Evolutionary conservation across 2,329 filamentous ascomycete species (phyloP), one percentile per base, ranked within the genome.

Genomic region (Neonectria faginata): DNA sequence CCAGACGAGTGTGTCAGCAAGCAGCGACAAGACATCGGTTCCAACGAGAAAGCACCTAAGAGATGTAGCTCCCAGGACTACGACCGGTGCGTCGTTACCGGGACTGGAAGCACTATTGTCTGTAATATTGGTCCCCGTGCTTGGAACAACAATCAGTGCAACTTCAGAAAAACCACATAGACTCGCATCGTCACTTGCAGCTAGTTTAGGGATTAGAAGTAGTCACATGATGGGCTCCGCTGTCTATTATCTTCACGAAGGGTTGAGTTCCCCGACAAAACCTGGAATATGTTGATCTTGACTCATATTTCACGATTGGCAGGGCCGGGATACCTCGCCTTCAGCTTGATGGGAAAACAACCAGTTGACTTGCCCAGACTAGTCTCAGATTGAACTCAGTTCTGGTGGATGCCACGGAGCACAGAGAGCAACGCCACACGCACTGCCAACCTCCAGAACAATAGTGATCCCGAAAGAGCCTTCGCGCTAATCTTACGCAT

Each of bases 241-340:
- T 25, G 25, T 25, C 25, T 1, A 25, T 25, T 25, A 25, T 25
- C 25, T 25, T 6, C 25, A 25, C 25, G 5, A 25, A 39, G 41
- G 11, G 12, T 18, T 20, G 20, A 9, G 41, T 5, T 5, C 9
- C 10, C 42, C 10, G 51, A 56, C 12, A 18, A 22, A 16, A 12
- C 7, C 1, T 60, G 41, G 58, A 55, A 60, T 22, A 55, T 60
- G 50, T 16, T 55, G 5, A 36, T 18, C 5, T 11, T 60, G 6
- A 48, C n/a, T 20, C 58, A 41, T 12, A 3, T 31, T 55, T 8
- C 29, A 33, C 10, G 18, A 20, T 10, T 60, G 50, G 50, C 54
- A 50, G 50, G 2, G 18, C 9, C 12, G 14, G 29, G 25, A 9
- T 60, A 48, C 25, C 54, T 55, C 12, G 50, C 11, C 10, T 29